Base-by-base conservation (phyloP, 768 basidiomycete genomes). In the Leucogyrophana mollusca region DNA sequence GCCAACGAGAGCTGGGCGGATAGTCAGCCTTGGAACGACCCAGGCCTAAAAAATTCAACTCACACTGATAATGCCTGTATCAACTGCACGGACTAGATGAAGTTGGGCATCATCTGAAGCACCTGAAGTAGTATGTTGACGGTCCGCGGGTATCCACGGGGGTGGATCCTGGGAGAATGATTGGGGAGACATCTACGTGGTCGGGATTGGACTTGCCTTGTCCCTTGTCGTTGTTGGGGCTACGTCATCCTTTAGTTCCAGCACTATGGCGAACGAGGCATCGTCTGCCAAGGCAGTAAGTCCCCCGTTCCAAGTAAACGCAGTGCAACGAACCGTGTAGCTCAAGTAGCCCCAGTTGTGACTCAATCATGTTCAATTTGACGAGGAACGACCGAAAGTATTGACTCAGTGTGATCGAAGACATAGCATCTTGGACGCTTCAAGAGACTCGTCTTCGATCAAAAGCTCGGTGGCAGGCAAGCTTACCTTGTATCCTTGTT, bases 311-410 rank as follows among this genome's bases (percentile, higher is more conserved):
- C 37, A 20, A 18, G 11, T 43, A 13, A 43, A 20, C 18, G 7
- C 6, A 33, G 13, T 35, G 14, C 8, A 9, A 40, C 60, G 54
- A 57, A 82, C 81, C 82, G 53, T 75, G 78, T 9, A 76, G 67
- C 22, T 79, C 60, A 48, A 87, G 66, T 35, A 77, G 72, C 18
- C 80, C 78, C 3, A 94, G 71, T 53, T 85, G 81, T 14, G 83
- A 73, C 54, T 91, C 87, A 36, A 90, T 73, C 80, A 86, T 85
- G 43, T 69, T 80, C 35, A 94, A 73, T 58, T 90, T 94, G 57
- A 90, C 73, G 30, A 94, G 71, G 53, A 93, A 90, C 3, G 88
- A 84, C 5, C 90, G 82, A 52, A 94, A 88, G 54, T 87, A 87
- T 59, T 85, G 87, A 14, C 78, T 77, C 2, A 94, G 76, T 7